Percentiles rank a stretch among this genome's conserved stretches.
These are phyloP conservation scores for Linnemannia elongata DNA, from an alignment of 192 early-diverging fungal species.

Conservation along the genomic window DNA sequence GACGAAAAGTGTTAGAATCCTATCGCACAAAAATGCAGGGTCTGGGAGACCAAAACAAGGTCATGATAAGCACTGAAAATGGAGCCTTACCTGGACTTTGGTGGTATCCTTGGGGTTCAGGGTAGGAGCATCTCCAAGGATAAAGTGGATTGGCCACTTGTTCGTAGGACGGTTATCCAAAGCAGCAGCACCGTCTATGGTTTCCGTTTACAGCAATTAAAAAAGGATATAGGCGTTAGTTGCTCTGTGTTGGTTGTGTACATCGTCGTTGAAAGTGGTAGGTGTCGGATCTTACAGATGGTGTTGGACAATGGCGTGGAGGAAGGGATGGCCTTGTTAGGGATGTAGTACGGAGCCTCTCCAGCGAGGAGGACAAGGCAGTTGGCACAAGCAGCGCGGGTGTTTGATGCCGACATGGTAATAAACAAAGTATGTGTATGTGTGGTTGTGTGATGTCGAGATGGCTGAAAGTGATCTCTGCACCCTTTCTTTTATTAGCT, in stretches of 20 bases:
- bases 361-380: slow-evolving; percentile 38
- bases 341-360: slow-evolving; percentile 38
- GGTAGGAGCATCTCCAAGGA: slow-evolving; percentile 41
- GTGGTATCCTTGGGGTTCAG: slow-evolving; percentile 45
- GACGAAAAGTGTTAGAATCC: background rate
- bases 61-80: background rate
- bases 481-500: background rate
- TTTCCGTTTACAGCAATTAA: background rate
- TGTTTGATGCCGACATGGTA: slow-evolving; percentile 40
- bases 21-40: background rate
- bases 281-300: slow-evolving; percentile 33
- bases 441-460: background rate
- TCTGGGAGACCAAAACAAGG: background rate
- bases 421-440: background rate
- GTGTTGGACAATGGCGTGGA: slow-evolving; percentile 51
- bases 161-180: slow-evolving; percentile 51
- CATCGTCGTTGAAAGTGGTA: background rate
- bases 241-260: background rate
- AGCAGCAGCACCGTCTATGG: slow-evolving; percentile 40
- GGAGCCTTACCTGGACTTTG: slow-evolving; percentile 37
- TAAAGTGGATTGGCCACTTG: slow-evolving; percentile 48
- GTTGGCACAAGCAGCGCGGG: slow-evolving; percentile 45
- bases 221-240: too few relatives aligned
- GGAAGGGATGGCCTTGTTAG: slow-evolving; percentile 32
- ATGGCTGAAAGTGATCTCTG: background rate